Percentiles rank a stretch among this genome's conserved stretches.
phyloP scores from a whole-genome alignment of 2,329 filamentous ascomycete genomes.

The Clonostachys rhizophaga region DNA sequence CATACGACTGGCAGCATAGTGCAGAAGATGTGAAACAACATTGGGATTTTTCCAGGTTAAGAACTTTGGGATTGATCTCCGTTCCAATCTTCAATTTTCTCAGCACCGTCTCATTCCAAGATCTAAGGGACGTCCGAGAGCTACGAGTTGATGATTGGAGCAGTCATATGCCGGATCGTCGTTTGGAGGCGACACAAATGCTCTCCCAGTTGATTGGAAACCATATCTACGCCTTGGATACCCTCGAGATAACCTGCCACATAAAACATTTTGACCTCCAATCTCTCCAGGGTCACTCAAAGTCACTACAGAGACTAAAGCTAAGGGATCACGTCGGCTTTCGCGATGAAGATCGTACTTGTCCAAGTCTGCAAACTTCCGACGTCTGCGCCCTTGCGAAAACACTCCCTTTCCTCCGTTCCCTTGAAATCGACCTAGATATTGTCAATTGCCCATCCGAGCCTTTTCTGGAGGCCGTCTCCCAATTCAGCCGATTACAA shows the following conservation, averaged over 20 bases:
- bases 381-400: conserved; percentile 25
- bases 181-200: conserved; percentile 29
- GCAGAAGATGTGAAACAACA: conserved; percentile 27
- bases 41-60: conserved; percentile 41
- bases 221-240: conserved; percentile 26
- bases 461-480: conserved; percentile 32
- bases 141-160: conserved; percentile 40
- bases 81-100: conserved; percentile 40
- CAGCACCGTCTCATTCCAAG: conserved; percentile 26
- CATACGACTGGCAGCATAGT: conserved; percentile 44
- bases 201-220: conserved; percentile 31
- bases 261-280: conserved; percentile 31
- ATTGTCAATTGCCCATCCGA: conserved; percentile 6
- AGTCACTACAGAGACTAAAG: conserved; percentile 27
- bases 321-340: conserved; percentile 42
- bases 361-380: conserved; percentile 31
- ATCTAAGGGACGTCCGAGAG: conserved; percentile 26
- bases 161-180: conserved; percentile 28
- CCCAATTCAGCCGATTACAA: conserved; percentile 29
- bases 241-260: conserved; percentile 35
- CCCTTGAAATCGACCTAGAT: conserved; percentile 37
- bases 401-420: conserved; percentile 22
- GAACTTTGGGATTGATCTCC: conserved; percentile 31
- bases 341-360: conserved; percentile 30
- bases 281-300: conserved; percentile 28